Conservation (phyloP, 306 rosid species). For the Cucurbita maxima region DNA sequence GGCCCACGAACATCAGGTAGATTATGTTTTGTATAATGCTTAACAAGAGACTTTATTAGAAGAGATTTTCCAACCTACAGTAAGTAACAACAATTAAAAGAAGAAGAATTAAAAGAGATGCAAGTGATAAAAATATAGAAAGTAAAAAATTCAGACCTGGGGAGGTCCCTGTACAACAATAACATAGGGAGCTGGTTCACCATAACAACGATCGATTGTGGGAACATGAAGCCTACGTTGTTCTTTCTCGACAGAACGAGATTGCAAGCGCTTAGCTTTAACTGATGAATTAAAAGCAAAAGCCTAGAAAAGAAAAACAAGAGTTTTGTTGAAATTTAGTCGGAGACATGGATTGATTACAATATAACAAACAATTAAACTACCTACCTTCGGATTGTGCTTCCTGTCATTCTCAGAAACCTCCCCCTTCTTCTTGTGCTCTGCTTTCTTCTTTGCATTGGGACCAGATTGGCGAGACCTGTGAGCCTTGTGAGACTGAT, state of each 20-base stretch:
- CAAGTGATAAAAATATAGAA: not conserved
- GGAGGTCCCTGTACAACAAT: constrained; percentile 96
- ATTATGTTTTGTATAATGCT: constrained; percentile 84
- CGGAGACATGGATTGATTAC: not conserved
- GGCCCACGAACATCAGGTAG: constrained; percentile 81
- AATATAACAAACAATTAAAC: not conserved
- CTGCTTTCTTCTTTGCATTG: constrained; percentile 29
- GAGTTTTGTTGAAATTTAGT: not conserved
- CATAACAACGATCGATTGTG: constrained; percentile 55
- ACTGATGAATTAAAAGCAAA: constrained; percentile 63
- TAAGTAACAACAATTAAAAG: not conserved
- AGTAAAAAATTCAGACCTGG: constrained; percentile 24
- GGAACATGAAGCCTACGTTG: constrained; percentile 89
- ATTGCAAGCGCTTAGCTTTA: constrained; percentile 65
- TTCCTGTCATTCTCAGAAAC: constrained; percentile 24
- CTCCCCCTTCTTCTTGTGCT: constrained; percentile 31
- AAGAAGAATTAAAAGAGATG: not conserved
- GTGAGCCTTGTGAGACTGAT: constrained; percentile 67
- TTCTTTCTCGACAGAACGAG: constrained; percentile 91
- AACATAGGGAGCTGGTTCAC: constrained; percentile 72
- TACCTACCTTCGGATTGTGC: constrained; percentile 67
- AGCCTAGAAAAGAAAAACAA: constrained; percentile 18
- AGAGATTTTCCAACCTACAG: constrained; percentile 88
- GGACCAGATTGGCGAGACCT: constrained; percentile 64
- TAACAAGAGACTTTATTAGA: constrained; percentile 56